These are phyloP conservation scores for Saccharomycopsis sp. DNA, from an alignment of 805 yeast genomes.

Conservation along the genomic window DNA sequence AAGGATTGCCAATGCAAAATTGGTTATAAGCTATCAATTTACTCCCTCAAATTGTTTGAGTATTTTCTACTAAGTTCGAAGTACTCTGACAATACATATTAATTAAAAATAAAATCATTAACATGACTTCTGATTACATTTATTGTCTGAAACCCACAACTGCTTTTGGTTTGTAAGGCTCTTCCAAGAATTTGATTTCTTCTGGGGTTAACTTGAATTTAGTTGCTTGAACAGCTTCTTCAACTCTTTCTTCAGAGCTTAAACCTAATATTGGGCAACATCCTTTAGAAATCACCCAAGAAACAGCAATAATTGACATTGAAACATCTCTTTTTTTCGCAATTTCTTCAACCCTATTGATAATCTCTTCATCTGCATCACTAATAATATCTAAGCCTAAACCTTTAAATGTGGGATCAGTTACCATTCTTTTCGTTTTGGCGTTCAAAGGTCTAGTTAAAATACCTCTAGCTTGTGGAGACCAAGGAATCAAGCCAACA, in stretches of 20 bases:
- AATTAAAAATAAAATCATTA: too few relatives aligned
- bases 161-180: constrained; percentile 4
- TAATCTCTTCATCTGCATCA: constrained; percentile 22
- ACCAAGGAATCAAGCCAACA: constrained; percentile 48
- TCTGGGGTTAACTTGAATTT: constrained; percentile 27
- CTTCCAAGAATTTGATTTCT: constrained; percentile 12
- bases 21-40: too few relatives aligned
- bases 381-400: too few relatives aligned
- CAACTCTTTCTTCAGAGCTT: constrained; percentile 37
- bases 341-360: constrained; percentile 44
- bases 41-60: too few relatives aligned
- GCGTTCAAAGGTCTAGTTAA: constrained; percentile 32
- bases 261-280: constrained; percentile 46
- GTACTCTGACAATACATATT: too few relatives aligned
- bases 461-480: constrained; percentile 47
- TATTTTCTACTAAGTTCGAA: too few relatives aligned
- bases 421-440: not conserved
- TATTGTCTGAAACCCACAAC: too few relatives aligned
- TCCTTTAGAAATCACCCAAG: constrained; percentile 46
- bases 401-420: not conserved
- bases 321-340: constrained; percentile 35
- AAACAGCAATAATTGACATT: constrained; percentile 44
- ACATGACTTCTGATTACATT: too few relatives aligned
- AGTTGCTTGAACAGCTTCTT: constrained; percentile 38
- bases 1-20: too few relatives aligned